Conservation (phyloP, 768 basidiomycete species). For the Pulveroboletus frians region DNA sequence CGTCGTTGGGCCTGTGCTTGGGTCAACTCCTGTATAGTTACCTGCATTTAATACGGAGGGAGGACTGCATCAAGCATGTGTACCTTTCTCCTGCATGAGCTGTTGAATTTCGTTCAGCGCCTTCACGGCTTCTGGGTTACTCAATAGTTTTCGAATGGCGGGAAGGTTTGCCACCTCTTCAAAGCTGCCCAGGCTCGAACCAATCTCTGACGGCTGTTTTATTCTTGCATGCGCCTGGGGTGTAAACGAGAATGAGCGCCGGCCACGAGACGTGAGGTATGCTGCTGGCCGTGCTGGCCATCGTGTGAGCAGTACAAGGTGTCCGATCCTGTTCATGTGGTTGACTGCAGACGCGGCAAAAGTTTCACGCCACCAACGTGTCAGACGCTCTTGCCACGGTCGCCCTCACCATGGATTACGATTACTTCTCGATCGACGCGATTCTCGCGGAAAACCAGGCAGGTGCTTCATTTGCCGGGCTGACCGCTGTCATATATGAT, state of each 20-base stretch:
- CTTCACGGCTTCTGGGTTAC: slow-evolving; percentile 45
- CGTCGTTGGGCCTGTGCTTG: slow-evolving; percentile 42
- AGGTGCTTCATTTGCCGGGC: slow-evolving; percentile 3
- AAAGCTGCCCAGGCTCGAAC: slow-evolving; percentile 37
- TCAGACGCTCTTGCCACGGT: neutral
- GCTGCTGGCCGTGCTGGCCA: slow-evolving; percentile 12
- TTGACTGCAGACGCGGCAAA: neutral
- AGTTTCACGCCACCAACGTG: slow-evolving; percentile 22
- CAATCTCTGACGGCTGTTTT: slow-evolving; percentile 26
- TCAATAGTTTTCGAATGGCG: slow-evolving; percentile 43
- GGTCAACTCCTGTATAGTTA: slow-evolving; percentile 41
- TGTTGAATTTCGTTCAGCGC: slow-evolving; percentile 43
- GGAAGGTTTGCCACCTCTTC: slow-evolving; percentile 37
- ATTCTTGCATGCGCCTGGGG: slow-evolving; percentile 26
- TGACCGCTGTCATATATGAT: neutral
- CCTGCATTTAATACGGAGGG: neutral
- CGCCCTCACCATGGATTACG: slow-evolving; percentile 62
- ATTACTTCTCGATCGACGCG: slow-evolving; percentile 88
- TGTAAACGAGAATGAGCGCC: slow-evolving; percentile 30
- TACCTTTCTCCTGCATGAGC: slow-evolving; percentile 47
- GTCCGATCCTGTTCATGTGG: slow-evolving; percentile 23
- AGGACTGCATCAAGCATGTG: slow-evolving; percentile 4
- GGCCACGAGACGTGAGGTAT: slow-evolving; percentile 8
- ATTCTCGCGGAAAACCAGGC: slow-evolving; percentile 92
- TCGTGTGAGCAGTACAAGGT: slow-evolving; percentile 10